These are phyloP conservation scores for Cercospora sesami DNA, from an alignment of 2,329 filamentous ascomycete species.

Conservation along the genomic window DNA sequence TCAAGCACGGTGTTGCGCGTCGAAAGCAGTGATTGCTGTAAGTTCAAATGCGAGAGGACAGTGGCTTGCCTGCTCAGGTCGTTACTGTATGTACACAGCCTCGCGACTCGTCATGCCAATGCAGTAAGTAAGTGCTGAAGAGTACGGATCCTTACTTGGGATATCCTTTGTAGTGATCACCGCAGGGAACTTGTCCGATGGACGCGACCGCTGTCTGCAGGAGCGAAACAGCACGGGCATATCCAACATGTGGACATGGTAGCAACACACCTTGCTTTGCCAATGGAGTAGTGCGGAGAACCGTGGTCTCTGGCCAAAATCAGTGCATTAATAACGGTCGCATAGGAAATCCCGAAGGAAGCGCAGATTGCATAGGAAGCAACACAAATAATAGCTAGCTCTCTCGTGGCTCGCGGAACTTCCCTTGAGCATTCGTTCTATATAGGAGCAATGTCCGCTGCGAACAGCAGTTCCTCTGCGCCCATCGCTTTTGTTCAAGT, in stretches of 20 bases:
- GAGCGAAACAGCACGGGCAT: background rate
- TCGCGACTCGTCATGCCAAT: background rate
- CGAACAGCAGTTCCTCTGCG: background rate
- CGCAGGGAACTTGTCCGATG: background rate
- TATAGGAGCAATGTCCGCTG: background rate
- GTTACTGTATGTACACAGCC: background rate
- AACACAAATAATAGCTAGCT: background rate
- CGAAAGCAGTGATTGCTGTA: background rate
- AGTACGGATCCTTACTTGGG: background rate
- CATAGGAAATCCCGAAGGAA: background rate
- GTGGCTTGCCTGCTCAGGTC: background rate
- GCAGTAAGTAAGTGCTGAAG: background rate
- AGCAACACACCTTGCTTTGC: background rate
- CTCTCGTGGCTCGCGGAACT: background rate
- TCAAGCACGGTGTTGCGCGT: background rate
- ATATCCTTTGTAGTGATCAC: background rate
- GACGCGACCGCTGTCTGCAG: background rate
- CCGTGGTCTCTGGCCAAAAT: background rate
- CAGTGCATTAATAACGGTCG: background rate
- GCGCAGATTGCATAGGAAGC: background rate
- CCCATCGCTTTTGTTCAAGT: background rate
- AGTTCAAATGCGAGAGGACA: background rate
- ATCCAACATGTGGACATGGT: background rate
- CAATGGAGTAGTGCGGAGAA: slow-evolving; percentile 1
- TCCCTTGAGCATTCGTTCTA: background rate